Percentiles rank a stretch among this genome's conserved stretches.
These are phyloP conservation scores for Rutstroemia sydowiana DNA, from an alignment of 2,329 filamentous ascomycete species.

Conservation along the genomic window DNA sequence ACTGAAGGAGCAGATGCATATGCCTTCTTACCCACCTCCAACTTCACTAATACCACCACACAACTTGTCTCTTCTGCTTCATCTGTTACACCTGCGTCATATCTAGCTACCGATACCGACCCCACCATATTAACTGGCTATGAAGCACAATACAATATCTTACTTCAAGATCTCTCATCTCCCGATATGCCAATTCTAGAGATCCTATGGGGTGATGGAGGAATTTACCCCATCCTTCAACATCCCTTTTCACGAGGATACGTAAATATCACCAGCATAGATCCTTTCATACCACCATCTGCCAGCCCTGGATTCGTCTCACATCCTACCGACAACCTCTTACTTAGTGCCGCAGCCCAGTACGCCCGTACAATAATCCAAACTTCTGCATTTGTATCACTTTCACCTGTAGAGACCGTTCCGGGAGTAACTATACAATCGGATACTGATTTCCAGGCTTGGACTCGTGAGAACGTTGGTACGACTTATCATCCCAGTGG, in stretches of 20 bases:
- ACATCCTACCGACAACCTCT: conserved; percentile 22
- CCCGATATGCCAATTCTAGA: conserved; percentile 3
- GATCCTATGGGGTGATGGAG: neutral
- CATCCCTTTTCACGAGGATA: conserved; percentile 50
- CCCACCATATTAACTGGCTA: conserved; percentile 2
- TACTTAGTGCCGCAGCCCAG: neutral
- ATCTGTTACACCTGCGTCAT: neutral
- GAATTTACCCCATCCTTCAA: conserved; percentile 41
- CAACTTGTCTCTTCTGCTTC: neutral
- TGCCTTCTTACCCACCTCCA: conserved; percentile 1
- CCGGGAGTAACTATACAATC: neutral
- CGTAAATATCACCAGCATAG: conserved; percentile 44
- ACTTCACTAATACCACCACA: conserved; percentile 3
- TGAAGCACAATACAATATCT: conserved; percentile 4
- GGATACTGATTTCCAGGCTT: neutral
- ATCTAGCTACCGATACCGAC: neutral
- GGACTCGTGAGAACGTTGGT: neutral
- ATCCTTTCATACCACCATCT: conserved; percentile 34
- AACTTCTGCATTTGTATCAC: neutral
- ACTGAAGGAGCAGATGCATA: neutral
- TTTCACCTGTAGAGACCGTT: neutral
- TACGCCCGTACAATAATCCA: neutral
- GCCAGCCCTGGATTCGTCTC: conserved; percentile 50
- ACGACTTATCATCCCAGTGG: conserved; percentile 15
- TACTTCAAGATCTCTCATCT: conserved; percentile 5